Conservation (phyloP, 257 asterid genomes). For the Nicotiana tomentosiformis region DNA sequence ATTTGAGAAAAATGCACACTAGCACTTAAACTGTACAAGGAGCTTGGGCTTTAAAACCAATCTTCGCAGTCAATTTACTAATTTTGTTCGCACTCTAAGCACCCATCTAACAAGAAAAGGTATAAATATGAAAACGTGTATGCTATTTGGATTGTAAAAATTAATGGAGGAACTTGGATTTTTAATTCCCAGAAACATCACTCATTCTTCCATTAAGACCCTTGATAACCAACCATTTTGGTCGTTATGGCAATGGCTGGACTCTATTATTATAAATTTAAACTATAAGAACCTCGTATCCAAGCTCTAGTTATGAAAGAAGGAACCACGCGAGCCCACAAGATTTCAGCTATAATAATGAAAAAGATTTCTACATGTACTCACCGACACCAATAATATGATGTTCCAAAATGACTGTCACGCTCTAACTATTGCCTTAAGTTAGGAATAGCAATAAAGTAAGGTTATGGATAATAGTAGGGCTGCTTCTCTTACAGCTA, state of each 20-base stretch:
- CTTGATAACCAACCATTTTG: no score
- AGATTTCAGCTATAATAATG: neutral
- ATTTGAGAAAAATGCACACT: neutral
- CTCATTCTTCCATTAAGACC: no score
- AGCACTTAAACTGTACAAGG: neutral
- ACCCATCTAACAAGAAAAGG: no score
- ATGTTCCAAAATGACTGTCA: neutral
- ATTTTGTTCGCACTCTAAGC: no score
- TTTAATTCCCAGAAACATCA: no score
- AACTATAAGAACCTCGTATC: no score
- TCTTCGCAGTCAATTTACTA: no score
- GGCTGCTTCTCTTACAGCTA: neutral
- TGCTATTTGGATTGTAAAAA: no score
- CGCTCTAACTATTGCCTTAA: neutral
- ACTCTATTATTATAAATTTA: no score
- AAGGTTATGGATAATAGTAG: neutral
- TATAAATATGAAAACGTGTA: no score
- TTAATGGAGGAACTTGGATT: no score
- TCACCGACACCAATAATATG: neutral
- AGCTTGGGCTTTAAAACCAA: neutral
- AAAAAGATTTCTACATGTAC: neutral
- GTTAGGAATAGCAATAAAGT: neutral
- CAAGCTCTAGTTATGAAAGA: neutral
- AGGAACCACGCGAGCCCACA: neutral
- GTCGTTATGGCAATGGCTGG: no score